phyloP scores from a whole-genome alignment of 2,329 filamentous ascomycete genomes.

The Penicillium freii region DNA sequence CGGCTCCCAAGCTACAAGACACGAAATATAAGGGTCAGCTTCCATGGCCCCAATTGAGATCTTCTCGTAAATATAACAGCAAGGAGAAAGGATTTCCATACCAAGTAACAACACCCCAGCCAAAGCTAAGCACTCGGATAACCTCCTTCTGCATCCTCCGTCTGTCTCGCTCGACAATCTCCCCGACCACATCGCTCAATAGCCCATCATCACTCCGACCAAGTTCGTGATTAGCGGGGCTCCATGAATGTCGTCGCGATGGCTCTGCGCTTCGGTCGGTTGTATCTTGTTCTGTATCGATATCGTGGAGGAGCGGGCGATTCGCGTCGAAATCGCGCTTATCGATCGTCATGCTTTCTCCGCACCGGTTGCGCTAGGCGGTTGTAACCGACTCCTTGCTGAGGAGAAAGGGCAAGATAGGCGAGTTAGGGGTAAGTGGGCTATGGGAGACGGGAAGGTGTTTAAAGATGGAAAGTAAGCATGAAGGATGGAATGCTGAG shows the following conservation, averaged over 20 bases:
- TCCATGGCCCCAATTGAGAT: not conserved
- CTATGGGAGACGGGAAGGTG: not conserved
- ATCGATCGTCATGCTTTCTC: constrained; percentile 37
- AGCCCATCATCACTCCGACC: constrained; percentile 44
- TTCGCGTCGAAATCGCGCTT: constrained; percentile 50
- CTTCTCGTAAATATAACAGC: not conserved
- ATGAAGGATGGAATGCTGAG: not conserved
- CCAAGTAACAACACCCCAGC: constrained; percentile 61
- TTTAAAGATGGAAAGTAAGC: not conserved
- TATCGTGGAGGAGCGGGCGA: constrained; percentile 33
- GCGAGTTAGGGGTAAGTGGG: no score
- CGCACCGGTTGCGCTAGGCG: constrained; percentile 1
- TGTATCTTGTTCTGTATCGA: constrained; percentile 11
- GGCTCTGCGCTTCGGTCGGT: constrained; percentile 25
- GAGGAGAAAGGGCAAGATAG: not conserved
- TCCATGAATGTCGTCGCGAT: constrained; percentile 19
- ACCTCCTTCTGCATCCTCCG: constrained; percentile 53
- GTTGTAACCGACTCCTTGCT: not conserved
- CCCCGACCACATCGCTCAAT: constrained; percentile 60
- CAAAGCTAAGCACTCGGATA: constrained; percentile 56
- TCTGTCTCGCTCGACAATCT: constrained; percentile 59
- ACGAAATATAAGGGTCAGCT: constrained; percentile 9
- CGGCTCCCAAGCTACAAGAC: constrained; percentile 67
- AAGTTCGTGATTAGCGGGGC: constrained; percentile 18
- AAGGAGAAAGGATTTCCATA: constrained; percentile 25